These are phyloP conservation scores for Boletus insuetus DNA, from an alignment of 768 basidiomycete species.

Conservation along the genomic window DNA sequence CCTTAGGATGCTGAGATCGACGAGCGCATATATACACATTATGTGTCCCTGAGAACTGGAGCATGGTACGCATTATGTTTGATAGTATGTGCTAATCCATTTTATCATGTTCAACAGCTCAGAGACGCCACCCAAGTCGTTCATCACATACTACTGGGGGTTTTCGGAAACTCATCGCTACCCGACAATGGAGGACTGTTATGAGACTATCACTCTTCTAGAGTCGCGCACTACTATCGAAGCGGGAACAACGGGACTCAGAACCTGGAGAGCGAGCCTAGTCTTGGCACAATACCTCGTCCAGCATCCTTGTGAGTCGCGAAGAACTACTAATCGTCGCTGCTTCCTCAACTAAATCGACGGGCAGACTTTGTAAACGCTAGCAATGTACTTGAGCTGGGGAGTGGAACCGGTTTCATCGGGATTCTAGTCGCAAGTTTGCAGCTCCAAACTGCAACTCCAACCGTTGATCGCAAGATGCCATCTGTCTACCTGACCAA, in stretches of 20 bases:
- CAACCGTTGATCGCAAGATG: neutral
- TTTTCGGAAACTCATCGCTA: neutral
- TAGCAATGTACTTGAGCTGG: slow-evolving; percentile 65
- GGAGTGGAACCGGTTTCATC: slow-evolving; percentile 74
- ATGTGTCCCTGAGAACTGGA: slow-evolving; percentile 46
- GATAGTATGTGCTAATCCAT: neutral
- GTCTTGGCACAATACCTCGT: slow-evolving; percentile 62
- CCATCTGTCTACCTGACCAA: slow-evolving; percentile 57
- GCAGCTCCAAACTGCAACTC: slow-evolving; percentile 35
- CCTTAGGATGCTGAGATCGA: slow-evolving; percentile 61
- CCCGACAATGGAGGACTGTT: slow-evolving; percentile 12
- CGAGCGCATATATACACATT: slow-evolving; percentile 60
- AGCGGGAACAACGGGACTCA: slow-evolving; percentile 72
- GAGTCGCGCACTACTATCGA: slow-evolving; percentile 77
- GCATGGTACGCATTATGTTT: slow-evolving; percentile 13
- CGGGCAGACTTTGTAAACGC: slow-evolving; percentile 11
- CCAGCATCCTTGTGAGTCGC: slow-evolving; percentile 48
- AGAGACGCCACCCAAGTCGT: slow-evolving; percentile 43
- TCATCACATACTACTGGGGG: slow-evolving; percentile 65
- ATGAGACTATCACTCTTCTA: slow-evolving; percentile 54
- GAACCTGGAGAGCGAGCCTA: slow-evolving; percentile 78
- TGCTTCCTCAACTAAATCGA: neutral
- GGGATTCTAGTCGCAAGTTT: slow-evolving; percentile 60
- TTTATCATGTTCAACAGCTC: slow-evolving; percentile 15
- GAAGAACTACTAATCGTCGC: neutral